Evolutionary conservation across 2,329 filamentous ascomycete genomes (phyloP).

Genomic region (Pseudogymnoascus sp.): DNA sequence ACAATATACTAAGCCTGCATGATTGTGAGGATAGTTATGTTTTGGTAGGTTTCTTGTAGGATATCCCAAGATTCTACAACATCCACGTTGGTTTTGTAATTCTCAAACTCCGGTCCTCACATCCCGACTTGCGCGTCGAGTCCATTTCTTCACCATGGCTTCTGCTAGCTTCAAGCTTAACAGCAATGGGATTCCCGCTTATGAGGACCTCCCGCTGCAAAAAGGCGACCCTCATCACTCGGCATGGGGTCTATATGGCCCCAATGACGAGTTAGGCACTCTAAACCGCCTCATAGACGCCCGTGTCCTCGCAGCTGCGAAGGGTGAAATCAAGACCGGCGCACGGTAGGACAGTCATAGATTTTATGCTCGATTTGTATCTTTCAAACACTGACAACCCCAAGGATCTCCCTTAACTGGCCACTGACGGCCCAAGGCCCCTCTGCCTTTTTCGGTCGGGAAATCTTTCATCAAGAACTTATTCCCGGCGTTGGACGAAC

Average conservation of each 20-base stretch:
- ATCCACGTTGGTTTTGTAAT: neutral
- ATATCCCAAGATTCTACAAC: neutral
- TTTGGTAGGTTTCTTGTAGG: neutral
- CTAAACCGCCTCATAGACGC: conserved; percentile 51
- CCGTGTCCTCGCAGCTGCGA: conserved; percentile 42
- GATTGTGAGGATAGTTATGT: neutral
- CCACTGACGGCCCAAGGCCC: conserved; percentile 44
- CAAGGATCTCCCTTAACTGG: conserved; percentile 51
- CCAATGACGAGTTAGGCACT: conserved; percentile 49
- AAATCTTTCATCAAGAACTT: conserved; percentile 45
- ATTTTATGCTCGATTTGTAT: neutral
- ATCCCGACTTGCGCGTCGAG: neutral
- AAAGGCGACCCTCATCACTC: conserved; percentile 35
- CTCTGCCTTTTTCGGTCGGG: conserved; percentile 46
- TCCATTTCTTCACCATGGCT: neutral
- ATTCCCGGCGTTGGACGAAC: conserved; percentile 41
- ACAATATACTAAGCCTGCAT: neutral
- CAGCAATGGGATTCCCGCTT: conserved; percentile 37
- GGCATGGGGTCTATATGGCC: conserved; percentile 43
- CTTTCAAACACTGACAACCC: neutral
- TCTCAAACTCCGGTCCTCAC: neutral
- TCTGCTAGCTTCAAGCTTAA: conserved; percentile 27
- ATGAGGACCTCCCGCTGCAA: conserved; percentile 39
- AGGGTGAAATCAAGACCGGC: conserved; percentile 46
- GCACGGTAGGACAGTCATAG: conserved; percentile 18